Evolutionary conservation across 2,329 filamentous ascomycete genomes (phyloP), one percentile per base, ranked within the genome.

Genomic region (Ilyonectria sp.): DNA sequence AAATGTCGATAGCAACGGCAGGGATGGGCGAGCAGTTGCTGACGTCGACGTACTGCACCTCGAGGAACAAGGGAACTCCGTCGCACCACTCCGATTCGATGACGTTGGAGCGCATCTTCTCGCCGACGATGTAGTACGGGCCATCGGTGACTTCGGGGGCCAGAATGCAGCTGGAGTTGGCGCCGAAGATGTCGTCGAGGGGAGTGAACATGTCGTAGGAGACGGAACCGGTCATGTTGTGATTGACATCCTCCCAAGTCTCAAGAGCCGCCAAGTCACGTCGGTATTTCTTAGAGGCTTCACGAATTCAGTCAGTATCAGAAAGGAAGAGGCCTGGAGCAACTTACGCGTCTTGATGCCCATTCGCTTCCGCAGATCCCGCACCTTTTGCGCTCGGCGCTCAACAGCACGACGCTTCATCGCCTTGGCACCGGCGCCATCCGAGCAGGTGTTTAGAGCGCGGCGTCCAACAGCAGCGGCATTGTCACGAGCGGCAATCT

Each of bases 11-110:
- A 67, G 80, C 79, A n/a, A 83, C 77, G 35, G 78, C 70, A 5
- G 79, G 76, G 2, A 85, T 75, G 2, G 82, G 78, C 60, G 80
- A 72, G 75, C 83, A 85, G 50, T 80, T 83, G 26, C 79, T 76
- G 33, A 81, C 78, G 67, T 85, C 79, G 49, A 85, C 78, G 68
- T 84, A 77, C 67, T 85, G 82, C 54, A 83, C 76, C 61, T 86
- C 83, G 17, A 85, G 73, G 61, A 79, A 77, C 21, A 85, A 65
- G 4, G 78, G 74, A 4, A 86, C 75, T 53, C 83, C 84, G 2
- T 67, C 65, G 49, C 64, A 67, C 26, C 4, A 71, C 67, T 85
- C 76, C 11, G 73, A 75, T 43, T 86, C 84, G 10, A 75, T 78
- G 56, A 85, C 77, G 61, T 85, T 76, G 49, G 69, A 71, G 52